Evolutionary conservation across 768 basidiomycete species (phyloP).

Genomic region (Suillus decipiens): DNA sequence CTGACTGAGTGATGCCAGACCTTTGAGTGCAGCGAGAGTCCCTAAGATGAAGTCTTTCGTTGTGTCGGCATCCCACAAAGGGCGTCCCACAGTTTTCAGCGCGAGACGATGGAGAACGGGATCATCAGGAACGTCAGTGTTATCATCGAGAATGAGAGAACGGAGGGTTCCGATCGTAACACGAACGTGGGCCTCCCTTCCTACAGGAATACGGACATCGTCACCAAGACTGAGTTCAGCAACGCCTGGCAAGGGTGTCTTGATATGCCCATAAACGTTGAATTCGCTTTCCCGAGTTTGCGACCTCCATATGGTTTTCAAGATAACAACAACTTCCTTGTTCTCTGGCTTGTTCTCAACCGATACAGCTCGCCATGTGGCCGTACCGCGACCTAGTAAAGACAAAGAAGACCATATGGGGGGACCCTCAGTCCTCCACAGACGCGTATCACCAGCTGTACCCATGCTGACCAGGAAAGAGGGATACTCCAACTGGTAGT

Average conservation of each 20-base stretch:
- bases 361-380: neutral
- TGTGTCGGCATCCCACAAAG: slow-evolving; percentile 19
- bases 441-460: neutral
- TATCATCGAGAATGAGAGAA: neutral
- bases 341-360: neutral
- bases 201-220: neutral
- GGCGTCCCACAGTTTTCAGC: slow-evolving; percentile 19
- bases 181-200: neutral
- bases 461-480: neutral
- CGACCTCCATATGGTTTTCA: neutral
- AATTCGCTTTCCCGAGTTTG: neutral
- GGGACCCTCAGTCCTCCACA: neutral
- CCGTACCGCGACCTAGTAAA: neutral
- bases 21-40: neutral
- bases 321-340: neutral
- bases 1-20: neutral
- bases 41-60: neutral
- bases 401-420: slow-evolving; percentile 1
- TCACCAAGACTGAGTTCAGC: neutral
- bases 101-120: slow-evolving; percentile 19
- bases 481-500: neutral
- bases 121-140: neutral
- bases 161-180: neutral
- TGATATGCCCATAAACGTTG: neutral
- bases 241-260: neutral